Percentiles rank a stretch among this genome's conserved stretches.
These are phyloP conservation scores for Tephrocybe rancida DNA, from an alignment of 768 basidiomycete species.

Conservation along the genomic window DNA sequence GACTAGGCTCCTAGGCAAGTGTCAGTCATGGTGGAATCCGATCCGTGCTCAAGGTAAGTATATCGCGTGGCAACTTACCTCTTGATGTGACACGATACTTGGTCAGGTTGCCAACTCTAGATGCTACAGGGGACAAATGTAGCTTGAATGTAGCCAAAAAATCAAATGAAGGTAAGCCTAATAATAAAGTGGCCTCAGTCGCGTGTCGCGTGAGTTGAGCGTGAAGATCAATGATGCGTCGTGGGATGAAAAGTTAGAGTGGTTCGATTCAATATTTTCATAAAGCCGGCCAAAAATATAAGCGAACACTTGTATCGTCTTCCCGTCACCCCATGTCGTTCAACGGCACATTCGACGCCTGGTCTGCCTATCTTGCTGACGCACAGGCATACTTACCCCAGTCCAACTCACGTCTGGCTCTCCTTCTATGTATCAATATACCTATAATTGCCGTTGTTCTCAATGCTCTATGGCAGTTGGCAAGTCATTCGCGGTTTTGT, in stretches of 20 bases:
- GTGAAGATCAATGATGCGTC: background rate
- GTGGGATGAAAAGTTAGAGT: constrained; percentile 16
- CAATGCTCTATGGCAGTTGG: constrained; percentile 82
- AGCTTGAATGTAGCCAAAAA: no score
- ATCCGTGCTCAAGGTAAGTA: no score
- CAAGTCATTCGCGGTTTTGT: constrained; percentile 36
- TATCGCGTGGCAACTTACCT: no score
- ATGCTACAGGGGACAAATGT: no score
- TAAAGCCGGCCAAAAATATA: constrained; percentile 7
- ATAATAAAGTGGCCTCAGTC: no score
- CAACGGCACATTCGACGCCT: constrained; percentile 45
- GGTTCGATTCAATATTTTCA: constrained; percentile 17
- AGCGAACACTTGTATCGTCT: constrained; percentile 2
- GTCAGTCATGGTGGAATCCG: no score
- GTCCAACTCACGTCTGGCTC: constrained; percentile 35
- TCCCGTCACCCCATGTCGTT: constrained; percentile 37
- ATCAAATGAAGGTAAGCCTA: no score
- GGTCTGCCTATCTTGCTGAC: constrained; percentile 45
- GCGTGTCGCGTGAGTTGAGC: background rate
- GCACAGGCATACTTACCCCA: constrained; percentile 40
- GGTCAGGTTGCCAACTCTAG: no score
- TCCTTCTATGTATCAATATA: constrained; percentile 61
- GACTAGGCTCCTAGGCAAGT: no score
- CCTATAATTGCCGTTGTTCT: constrained; percentile 69
- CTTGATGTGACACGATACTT: no score